Evolutionary conservation across 192 early-diverging fungal genomes (phyloP).

Genomic region (Gigaspora rosea): DNA sequence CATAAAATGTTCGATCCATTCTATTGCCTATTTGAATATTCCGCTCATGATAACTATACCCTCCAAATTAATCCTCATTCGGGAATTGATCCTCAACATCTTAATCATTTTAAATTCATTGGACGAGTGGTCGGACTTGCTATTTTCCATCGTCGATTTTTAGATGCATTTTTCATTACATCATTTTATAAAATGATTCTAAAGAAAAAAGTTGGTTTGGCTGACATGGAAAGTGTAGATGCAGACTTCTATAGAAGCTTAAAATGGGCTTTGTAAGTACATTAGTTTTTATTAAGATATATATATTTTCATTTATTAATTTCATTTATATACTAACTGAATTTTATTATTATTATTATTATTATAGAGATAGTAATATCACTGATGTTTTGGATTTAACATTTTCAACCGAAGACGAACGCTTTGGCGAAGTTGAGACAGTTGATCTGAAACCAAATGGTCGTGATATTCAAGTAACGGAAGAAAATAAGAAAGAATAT

Average conservation of each 20-base stretch:
- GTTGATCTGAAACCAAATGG: conserved; percentile 90
- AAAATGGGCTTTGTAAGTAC: conserved; percentile 85
- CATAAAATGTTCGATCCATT: conserved; percentile 99
- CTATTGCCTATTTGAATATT: conserved; percentile 95
- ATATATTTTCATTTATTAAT: neutral
- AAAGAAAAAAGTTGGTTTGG: conserved; percentile 83
- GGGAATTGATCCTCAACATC: conserved; percentile 93
- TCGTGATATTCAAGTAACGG: conserved; percentile 88
- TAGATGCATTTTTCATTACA: conserved; percentile 95
- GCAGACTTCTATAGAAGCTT: conserved; percentile 88
- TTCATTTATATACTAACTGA: neutral
- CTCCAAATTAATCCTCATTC: conserved; percentile 97
- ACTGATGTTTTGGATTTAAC: conserved; percentile 83
- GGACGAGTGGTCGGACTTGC: conserved; percentile 94
- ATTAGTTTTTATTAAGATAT: neutral
- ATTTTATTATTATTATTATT: neutral
- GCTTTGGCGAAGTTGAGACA: conserved; percentile 86
- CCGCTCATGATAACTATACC: conserved; percentile 97
- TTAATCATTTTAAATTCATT: conserved; percentile 98
- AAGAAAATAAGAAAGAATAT: conserved; percentile 97
- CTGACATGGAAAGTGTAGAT: conserved; percentile 95
- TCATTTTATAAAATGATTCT: conserved; percentile 98
- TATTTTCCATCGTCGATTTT: conserved; percentile 95
- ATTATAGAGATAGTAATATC: conserved; percentile 78
- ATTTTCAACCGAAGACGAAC: conserved; percentile 93